These are phyloP conservation scores for Fragaria nilgerrensis DNA, from an alignment of 306 rosid genomes.

Conservation along the genomic window DNA sequence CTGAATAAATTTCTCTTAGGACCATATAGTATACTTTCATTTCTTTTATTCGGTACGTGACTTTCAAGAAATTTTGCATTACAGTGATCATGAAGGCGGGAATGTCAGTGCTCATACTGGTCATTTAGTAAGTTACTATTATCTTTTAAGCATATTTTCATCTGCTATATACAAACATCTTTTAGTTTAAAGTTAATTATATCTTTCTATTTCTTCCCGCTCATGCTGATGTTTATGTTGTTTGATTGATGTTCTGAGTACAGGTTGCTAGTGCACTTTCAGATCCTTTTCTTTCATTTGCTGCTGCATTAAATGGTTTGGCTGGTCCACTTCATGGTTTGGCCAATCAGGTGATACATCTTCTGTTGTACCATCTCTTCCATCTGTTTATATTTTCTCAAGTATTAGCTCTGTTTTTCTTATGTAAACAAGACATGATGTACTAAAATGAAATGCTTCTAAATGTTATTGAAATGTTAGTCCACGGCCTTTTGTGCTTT, in stretches of 20 bases:
- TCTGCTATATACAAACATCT: background rate
- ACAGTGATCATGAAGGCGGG: constrained; percentile 99
- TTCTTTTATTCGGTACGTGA: constrained; percentile 13
- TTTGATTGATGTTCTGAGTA: constrained; percentile 26
- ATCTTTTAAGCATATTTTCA: constrained; percentile 15
- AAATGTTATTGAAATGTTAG: background rate
- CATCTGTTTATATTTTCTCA: background rate
- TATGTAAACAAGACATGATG: background rate
- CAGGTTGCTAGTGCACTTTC: constrained; percentile 96
- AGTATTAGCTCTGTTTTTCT: background rate
- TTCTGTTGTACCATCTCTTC: constrained; percentile 9
- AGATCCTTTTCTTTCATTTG: constrained; percentile 95
- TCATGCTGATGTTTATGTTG: constrained; percentile 17
- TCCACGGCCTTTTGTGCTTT: background rate
- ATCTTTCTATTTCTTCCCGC: background rate
- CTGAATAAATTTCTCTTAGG: constrained; percentile 22
- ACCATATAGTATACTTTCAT: background rate
- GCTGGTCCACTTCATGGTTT: constrained; percentile 99
- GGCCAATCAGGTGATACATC: constrained; percentile 89
- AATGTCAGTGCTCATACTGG: constrained; percentile 98
- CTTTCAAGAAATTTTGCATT: constrained; percentile 29
- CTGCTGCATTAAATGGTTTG: constrained; percentile 96
- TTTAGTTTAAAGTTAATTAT: background rate
- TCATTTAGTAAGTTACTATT: constrained; percentile 63
- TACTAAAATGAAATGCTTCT: background rate